phyloP scores from a whole-genome alignment of 192 early-diverging fungal species.

The Coemansia sp. region DNA sequence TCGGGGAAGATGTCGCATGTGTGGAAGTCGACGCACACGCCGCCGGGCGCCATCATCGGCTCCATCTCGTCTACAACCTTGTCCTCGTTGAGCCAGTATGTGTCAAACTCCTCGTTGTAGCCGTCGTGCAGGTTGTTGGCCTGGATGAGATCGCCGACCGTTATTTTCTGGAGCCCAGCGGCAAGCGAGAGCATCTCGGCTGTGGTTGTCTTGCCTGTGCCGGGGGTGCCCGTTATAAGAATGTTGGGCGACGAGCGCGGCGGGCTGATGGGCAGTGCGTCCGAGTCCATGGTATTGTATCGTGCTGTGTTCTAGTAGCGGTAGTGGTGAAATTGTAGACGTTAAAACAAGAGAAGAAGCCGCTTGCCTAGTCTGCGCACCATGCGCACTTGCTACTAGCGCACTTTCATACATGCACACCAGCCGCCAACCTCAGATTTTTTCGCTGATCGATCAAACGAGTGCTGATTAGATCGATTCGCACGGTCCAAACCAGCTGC shows the following conservation, averaged over 20 bases:
- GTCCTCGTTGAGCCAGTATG: conserved; percentile 89
- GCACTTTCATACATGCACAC: too few relatives aligned
- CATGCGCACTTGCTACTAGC: too few relatives aligned
- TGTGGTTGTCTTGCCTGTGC: conserved; percentile 78
- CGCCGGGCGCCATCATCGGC: conserved; percentile 70
- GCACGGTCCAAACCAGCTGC: neutral
- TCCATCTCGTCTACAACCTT: conserved; percentile 94
- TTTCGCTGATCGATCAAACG: too few relatives aligned
- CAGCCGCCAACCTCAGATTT: too few relatives aligned
- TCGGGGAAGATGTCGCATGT: conserved; percentile 96
- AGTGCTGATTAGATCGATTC: too few relatives aligned
- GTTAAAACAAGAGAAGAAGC: too few relatives aligned
- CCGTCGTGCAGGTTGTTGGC: conserved; percentile 82
- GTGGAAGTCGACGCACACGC: conserved; percentile 91
- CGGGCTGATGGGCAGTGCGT: conserved; percentile 19
- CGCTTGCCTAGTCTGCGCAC: too few relatives aligned
- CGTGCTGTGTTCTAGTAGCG: too few relatives aligned
- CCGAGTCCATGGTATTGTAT: conserved; percentile 17
- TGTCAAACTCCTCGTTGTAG: conserved; percentile 81
- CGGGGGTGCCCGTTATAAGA: conserved; percentile 81
- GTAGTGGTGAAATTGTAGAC: too few relatives aligned
- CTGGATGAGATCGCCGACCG: conserved; percentile 86
- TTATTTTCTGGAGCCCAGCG: conserved; percentile 70
- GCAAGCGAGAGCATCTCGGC: conserved; percentile 75
- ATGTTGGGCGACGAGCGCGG: conserved; percentile 63